Evolutionary conservation across 768 basidiomycete species (phyloP).

Genomic region (Scleroderma citrinum): DNA sequence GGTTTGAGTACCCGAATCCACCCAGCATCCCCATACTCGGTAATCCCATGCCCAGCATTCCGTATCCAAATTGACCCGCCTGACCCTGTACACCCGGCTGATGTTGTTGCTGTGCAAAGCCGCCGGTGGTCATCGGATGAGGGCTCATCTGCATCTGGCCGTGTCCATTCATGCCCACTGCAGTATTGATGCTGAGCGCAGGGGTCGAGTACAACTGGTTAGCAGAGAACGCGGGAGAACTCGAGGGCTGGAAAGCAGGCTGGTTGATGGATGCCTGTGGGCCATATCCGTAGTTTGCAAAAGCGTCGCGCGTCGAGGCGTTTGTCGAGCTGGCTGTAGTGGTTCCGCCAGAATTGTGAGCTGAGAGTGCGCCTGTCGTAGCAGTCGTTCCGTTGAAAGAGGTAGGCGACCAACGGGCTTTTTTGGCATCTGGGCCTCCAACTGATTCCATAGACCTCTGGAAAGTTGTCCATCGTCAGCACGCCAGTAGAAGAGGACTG

Average conservation of each 20-base stretch:
- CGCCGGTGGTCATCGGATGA: conserved; percentile 42
- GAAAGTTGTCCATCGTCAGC: too few relatives aligned
- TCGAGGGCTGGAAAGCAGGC: conserved; percentile 40
- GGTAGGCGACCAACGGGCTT: conserved; percentile 83
- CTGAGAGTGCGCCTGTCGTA: conserved; percentile 29
- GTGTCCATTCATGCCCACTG: conserved; percentile 32
- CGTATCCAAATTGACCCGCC: conserved; percentile 47
- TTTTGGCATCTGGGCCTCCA: conserved; percentile 81
- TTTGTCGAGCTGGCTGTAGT: conserved; percentile 26
- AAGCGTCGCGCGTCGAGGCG: conserved; percentile 55
- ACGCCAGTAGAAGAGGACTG: too few relatives aligned
- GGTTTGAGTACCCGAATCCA: conserved; percentile 65
- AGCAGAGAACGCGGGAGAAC: conserved; percentile 43
- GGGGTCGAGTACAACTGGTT: conserved; percentile 72
- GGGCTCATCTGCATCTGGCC: conserved; percentile 61
- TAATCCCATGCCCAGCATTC: conserved; percentile 77
- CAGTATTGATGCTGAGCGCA: conserved; percentile 61
- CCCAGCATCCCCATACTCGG: conserved; percentile 68
- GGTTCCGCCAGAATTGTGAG: conserved; percentile 18
- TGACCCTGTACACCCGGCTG: conserved; percentile 48
- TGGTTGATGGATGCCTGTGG: conserved; percentile 63
- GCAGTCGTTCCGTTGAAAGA: conserved; percentile 35
- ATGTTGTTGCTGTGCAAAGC: conserved; percentile 44
- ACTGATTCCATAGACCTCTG: conserved; percentile 85
- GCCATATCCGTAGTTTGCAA: conserved; percentile 85